Conservation (phyloP, 768 basidiomycete genomes). For the Daedaleopsis sinensis region DNA sequence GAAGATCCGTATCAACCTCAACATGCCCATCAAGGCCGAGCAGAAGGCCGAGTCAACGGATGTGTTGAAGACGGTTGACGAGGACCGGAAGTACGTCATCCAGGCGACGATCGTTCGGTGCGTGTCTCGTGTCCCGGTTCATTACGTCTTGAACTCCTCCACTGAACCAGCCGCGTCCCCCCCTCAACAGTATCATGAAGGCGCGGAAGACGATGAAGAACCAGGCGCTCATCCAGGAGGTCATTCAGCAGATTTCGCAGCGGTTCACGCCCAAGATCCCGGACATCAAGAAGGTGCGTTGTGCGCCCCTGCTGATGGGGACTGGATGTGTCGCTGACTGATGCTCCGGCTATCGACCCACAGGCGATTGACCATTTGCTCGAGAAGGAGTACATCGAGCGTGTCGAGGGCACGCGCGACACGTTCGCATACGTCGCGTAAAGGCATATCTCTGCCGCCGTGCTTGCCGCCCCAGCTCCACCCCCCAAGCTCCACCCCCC, state of each 20-base stretch:
- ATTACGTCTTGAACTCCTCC: constrained; percentile 11
- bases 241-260: constrained; percentile 85
- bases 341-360: not conserved
- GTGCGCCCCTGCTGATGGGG: not conserved
- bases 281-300: constrained; percentile 91
- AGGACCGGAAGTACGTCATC: constrained; percentile 95
- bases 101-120: constrained; percentile 91
- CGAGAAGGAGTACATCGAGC: constrained; percentile 98
- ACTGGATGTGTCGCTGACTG: not conserved
- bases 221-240: constrained; percentile 86
- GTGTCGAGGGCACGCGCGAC: constrained; percentile 89
- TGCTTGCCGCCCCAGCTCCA: too few relatives aligned
- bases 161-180: too few relatives aligned
- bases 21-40: constrained; percentile 92
- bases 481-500: too few relatives aligned
- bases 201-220: constrained; percentile 96
- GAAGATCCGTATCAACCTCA: constrained; percentile 91
- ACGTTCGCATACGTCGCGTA: constrained; percentile 81
- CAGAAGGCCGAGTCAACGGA: constrained; percentile 89
- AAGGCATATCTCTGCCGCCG: constrained; percentile 12
- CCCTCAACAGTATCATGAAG: constrained; percentile 83
- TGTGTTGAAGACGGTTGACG: constrained; percentile 92
- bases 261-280: constrained; percentile 92
- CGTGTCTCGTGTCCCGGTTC: constrained; percentile 19
- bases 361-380: constrained; percentile 89